Conservation (phyloP, 768 basidiomycete genomes). For the Leccinum broughii region DNA sequence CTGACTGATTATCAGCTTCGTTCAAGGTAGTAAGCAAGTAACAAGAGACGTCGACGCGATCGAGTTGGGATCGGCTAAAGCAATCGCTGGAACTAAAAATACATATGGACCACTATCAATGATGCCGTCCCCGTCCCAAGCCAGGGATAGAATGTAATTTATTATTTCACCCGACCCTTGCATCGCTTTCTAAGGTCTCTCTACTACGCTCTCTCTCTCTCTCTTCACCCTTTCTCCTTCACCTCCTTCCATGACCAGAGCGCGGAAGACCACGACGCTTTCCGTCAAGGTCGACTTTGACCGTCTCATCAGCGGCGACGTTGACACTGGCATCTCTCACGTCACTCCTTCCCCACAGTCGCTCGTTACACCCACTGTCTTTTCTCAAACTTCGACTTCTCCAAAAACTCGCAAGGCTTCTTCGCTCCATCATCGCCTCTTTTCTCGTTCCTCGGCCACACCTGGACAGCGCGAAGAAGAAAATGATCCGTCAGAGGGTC, state of each 20-base stretch:
- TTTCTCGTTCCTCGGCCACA: slow-evolving; percentile 26
- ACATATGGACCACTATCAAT: too few species aligned
- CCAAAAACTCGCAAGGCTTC: slow-evolving; percentile 19
- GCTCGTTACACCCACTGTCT: slow-evolving; percentile 24
- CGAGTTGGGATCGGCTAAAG: too few species aligned
- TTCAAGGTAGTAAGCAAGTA: too few species aligned
- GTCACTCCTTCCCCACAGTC: slow-evolving; percentile 15
- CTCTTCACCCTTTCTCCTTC: background rate
- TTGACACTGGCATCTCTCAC: slow-evolving; percentile 19
- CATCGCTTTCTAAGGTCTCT: slow-evolving; percentile 10
- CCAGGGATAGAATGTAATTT: background rate
- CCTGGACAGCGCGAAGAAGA: slow-evolving; percentile 6
- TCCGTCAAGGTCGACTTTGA: slow-evolving; percentile 33
- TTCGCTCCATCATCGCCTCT: slow-evolving; percentile 33
- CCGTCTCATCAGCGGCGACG: slow-evolving; percentile 30
- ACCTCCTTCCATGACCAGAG: slow-evolving; percentile 25
- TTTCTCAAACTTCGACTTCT: slow-evolving; percentile 16
- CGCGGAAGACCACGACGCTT: slow-evolving; percentile 27
- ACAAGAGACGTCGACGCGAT: too few species aligned
- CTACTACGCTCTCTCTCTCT: background rate
- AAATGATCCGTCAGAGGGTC: slow-evolving; percentile 5
- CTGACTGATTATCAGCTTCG: too few species aligned
- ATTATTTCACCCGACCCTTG: slow-evolving; percentile 19
- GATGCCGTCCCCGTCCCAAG: too few species aligned
- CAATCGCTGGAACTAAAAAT: background rate